A percentile compares a stretch with the other conserved stretches of the same genome.
Evolutionary conservation across 2,329 filamentous ascomycete species (phyloP).

Genomic region (Arthrobotrys pseudoclavata): DNA sequence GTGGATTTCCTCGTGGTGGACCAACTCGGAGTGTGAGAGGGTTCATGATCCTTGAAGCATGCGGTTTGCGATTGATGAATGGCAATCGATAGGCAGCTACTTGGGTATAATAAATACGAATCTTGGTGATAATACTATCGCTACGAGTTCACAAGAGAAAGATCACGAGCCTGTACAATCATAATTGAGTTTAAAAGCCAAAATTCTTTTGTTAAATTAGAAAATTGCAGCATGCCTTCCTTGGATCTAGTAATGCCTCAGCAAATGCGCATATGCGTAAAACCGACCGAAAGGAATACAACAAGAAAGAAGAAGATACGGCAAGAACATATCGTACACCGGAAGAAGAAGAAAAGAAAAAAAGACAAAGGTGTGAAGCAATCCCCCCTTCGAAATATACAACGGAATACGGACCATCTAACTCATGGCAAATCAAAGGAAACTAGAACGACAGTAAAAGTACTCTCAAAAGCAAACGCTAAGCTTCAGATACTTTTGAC

Average conservation of each 20-base stretch:
- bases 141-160: too few species aligned
- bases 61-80: too few species aligned
- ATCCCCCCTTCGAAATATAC: conserved; percentile 32
- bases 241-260: conserved; percentile 43
- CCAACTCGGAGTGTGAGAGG: neutral
- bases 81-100: too few species aligned
- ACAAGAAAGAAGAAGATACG: conserved; percentile 15
- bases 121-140: too few species aligned
- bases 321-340: conserved; percentile 53
- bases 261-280: conserved; percentile 30
- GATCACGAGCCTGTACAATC: neutral
- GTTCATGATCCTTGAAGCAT: too few species aligned
- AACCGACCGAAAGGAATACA: conserved; percentile 9
- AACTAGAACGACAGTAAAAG: conserved; percentile 7
- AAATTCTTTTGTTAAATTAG: conserved; percentile 48
- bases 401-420: conserved; percentile 24
- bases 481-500: conserved; percentile 4
- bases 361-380: conserved; percentile 1
- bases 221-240: conserved; percentile 31
- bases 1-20: too few species aligned
- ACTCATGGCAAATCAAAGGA: conserved; percentile 7
- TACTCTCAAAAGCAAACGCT: conserved; percentile 17
- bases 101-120: too few species aligned
- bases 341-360: conserved; percentile 30
- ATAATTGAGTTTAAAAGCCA: neutral